Evolutionary conservation across 805 yeast genomes (phyloP).

Genomic region (Kluyveromyces dobzhanskii): DNA sequence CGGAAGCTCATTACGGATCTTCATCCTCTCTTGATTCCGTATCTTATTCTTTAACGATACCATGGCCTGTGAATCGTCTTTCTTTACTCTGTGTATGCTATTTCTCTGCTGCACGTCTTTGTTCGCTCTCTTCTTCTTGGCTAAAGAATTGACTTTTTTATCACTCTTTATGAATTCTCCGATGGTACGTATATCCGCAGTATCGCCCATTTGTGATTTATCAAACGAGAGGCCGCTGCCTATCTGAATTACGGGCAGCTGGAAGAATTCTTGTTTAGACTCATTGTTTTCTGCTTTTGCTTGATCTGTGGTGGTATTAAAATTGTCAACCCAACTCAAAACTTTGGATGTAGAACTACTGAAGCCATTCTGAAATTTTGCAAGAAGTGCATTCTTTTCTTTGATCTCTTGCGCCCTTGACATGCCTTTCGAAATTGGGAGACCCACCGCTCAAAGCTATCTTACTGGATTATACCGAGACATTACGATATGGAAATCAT

Average conservation of each 20-base stretch:
- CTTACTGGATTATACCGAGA: too few species aligned
- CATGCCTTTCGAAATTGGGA: constrained; percentile 16
- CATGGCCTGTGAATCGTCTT: constrained; percentile 30
- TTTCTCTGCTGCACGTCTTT: constrained; percentile 6
- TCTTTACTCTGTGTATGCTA: constrained; percentile 20
- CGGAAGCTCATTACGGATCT: constrained; percentile 8
- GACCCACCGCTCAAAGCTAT: too few species aligned
- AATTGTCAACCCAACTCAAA: constrained; percentile 19
- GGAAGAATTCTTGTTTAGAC: constrained; percentile 20
- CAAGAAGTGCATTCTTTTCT: constrained; percentile 27
- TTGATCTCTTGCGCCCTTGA: constrained; percentile 28
- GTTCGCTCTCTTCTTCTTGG: constrained; percentile 24
- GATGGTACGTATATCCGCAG: constrained; percentile 25
- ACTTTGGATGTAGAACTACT: constrained; percentile 18
- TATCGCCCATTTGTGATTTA: background rate
- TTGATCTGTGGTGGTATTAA: constrained; percentile 1
- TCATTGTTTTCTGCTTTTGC: constrained; percentile 10
- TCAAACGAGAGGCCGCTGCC: constrained; percentile 26
- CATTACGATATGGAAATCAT: too few species aligned
- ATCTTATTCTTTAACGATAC: constrained; percentile 28
- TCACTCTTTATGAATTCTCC: constrained; percentile 30
- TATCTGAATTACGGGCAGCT: constrained; percentile 26
- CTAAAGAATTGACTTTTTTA: constrained; percentile 24
- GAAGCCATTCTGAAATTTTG: constrained; percentile 24
- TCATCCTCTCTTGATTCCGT: constrained; percentile 17